These are phyloP conservation scores for Fusarium euwallaceae DNA, from an alignment of 2,329 filamentous ascomycete species.

Conservation along the genomic window DNA sequence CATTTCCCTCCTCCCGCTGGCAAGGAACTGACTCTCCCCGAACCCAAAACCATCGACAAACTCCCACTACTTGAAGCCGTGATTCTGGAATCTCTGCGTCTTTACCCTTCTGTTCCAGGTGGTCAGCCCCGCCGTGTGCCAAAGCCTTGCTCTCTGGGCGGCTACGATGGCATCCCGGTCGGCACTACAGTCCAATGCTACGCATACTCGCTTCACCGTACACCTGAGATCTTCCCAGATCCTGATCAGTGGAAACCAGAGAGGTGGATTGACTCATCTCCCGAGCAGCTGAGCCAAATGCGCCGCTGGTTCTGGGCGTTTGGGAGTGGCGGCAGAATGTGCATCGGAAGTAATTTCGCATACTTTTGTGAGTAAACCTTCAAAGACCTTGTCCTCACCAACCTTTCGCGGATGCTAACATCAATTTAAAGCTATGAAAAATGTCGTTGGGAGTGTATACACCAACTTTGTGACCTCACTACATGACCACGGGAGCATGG, in stretches of 20 bases:
- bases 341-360: conserved; percentile 21
- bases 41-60: background rate
- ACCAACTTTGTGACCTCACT: background rate
- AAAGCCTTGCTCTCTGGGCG: background rate
- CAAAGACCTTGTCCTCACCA: background rate
- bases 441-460: background rate
- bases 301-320: conserved; percentile 21
- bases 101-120: conserved; percentile 2
- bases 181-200: conserved; percentile 6
- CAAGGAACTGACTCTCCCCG: background rate
- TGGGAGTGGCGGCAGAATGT: conserved; percentile 19
- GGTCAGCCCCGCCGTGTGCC: conserved; percentile 2
- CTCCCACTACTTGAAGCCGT: background rate
- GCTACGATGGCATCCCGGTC: background rate
- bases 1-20: background rate
- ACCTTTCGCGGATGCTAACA: background rate
- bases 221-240: background rate
- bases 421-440: background rate
- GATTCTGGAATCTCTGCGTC: conserved; percentile 2
- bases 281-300: conserved; percentile 4
- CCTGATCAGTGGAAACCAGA: background rate
- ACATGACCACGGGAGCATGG: background rate
- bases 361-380: background rate
- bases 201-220: background rate
- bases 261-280: conserved; percentile 5